Percentiles rank a stretch among this genome's conserved stretches.
phyloP scores from a whole-genome alignment of 2,329 filamentous ascomycete genomes.

The Setomelanomma holmii region DNA sequence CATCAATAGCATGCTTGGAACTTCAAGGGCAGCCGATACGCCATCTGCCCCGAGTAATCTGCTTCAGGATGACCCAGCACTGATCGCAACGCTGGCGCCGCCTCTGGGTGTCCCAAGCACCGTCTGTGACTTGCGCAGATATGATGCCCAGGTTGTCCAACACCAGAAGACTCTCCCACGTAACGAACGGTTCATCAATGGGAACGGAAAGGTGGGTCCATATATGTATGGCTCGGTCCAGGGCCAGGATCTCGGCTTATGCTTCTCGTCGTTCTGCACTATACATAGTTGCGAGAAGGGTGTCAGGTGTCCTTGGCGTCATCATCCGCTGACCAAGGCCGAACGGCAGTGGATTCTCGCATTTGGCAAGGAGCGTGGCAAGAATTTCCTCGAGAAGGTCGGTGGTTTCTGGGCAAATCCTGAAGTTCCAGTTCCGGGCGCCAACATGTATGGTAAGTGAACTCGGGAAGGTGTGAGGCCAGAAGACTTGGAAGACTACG shows the following conservation, averaged over 20 bases:
- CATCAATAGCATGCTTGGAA: too few relatives aligned
- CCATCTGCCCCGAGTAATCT: too few relatives aligned
- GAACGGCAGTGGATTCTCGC: conserved; percentile 13
- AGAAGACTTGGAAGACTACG: too few relatives aligned
- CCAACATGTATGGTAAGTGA: conserved; percentile 2
- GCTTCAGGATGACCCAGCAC: not conserved
- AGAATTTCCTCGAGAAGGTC: conserved; percentile 5
- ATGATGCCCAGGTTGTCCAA: not conserved
- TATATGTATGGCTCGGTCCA: conserved; percentile 8
- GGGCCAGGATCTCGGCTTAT: conserved; percentile 15
- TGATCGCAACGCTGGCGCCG: not conserved
- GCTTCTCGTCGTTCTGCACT: conserved; percentile 17
- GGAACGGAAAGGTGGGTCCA: conserved; percentile 12
- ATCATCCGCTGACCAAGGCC: conserved; percentile 11
- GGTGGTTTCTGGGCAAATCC: conserved; percentile 6
- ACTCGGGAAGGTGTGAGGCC: not conserved
- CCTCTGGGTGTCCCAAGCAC: conserved; percentile 3
- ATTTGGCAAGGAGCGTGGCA: not conserved
- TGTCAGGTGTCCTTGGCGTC: conserved; percentile 17
- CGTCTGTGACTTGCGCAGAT: conserved; percentile 11
- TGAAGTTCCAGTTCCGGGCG: conserved; percentile 14
- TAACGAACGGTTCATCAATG: conserved; percentile 2
- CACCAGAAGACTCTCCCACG: not conserved
- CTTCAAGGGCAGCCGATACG: too few relatives aligned
- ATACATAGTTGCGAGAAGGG: conserved; percentile 12